A percentile compares a stretch with the other conserved stretches of the same genome.
Evolutionary conservation across 2,329 filamentous ascomycete genomes (phyloP).

Genomic region (Aureobasidium pullulans): DNA sequence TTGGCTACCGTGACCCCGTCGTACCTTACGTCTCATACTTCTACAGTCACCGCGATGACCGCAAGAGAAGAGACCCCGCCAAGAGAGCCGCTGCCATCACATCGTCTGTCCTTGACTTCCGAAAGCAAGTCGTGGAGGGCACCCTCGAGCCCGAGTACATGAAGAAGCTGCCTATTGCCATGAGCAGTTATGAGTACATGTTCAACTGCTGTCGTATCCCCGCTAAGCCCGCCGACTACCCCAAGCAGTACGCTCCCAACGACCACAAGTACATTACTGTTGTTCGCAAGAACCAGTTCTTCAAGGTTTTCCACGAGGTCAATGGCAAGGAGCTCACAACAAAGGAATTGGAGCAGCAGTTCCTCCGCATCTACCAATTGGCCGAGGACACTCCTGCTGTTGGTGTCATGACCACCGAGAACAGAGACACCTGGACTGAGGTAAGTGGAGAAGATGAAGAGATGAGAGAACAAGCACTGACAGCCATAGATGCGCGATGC

Average conservation of each 20-base stretch:
- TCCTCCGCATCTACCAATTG: constrained; percentile 72
- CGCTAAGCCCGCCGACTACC: constrained; percentile 72
- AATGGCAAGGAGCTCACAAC: constrained; percentile 80
- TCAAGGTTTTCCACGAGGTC: constrained; percentile 78
- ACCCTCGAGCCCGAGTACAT: constrained; percentile 95
- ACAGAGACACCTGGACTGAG: constrained; percentile 88
- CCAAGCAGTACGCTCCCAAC: constrained; percentile 67
- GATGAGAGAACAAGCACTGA: not conserved
- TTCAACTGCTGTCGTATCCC: constrained; percentile 90
- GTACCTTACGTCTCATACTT: constrained; percentile 99
- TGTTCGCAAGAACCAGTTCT: constrained; percentile 95
- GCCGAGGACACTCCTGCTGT: constrained; percentile 68
- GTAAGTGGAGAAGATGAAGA: constrained; percentile 30
- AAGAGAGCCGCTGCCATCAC: constrained; percentile 90
- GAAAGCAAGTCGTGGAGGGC: constrained; percentile 76
- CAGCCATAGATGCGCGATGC: constrained; percentile 51
- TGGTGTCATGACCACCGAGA: constrained; percentile 80
- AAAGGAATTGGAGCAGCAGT: constrained; percentile 83
- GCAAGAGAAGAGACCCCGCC: constrained; percentile 74
- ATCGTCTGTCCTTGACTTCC: constrained; percentile 83
- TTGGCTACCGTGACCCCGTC: constrained; percentile 88
- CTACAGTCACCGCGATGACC: constrained; percentile 95
- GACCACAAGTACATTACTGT: constrained; percentile 83
- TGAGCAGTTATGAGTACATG: constrained; percentile 99
- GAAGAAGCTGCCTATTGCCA: constrained; percentile 94